Percentiles rank a stretch among this genome's conserved stretches.
Evolutionary conservation across 139 green algal species (phyloP).

Genomic region (Mesotaenium endlicherianum): DNA sequence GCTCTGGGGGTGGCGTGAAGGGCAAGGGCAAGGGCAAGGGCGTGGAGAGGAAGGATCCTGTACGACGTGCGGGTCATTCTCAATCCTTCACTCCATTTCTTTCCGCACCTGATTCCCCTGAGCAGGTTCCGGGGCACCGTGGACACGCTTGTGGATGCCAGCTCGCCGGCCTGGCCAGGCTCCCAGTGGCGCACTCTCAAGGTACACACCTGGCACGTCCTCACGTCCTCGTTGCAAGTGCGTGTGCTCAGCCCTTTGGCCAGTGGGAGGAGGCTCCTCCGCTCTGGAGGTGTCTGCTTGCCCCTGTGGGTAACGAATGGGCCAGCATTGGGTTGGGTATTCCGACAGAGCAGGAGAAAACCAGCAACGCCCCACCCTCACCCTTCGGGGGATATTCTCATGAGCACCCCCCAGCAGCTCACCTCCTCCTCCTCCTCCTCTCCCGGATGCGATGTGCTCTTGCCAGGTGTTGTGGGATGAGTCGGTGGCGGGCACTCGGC

Average conservation of each 20-base stretch:
- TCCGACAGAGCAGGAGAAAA: too few species aligned
- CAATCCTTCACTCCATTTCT: background rate
- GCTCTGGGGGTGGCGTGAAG: too few species aligned
- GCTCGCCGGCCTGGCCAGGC: background rate
- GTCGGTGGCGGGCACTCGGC: background rate
- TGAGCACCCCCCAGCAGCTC: background rate
- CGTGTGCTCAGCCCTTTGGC: background rate
- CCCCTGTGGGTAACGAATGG: too few species aligned
- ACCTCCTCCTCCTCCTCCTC: background rate
- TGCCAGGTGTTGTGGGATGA: background rate
- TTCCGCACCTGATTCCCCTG: background rate
- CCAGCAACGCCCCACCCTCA: background rate
- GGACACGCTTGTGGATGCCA: background rate
- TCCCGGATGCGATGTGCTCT: background rate
- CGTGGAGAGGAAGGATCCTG: too few species aligned
- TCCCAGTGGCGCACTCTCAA: background rate
- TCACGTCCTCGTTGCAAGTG: background rate
- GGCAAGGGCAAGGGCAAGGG: too few species aligned
- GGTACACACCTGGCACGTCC: background rate
- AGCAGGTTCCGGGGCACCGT: slow-evolving; percentile 1
- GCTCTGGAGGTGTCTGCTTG: too few species aligned
- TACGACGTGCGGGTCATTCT: too few species aligned
- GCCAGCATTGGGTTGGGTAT: too few species aligned
- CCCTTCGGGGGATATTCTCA: background rate
- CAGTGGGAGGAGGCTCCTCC: too few species aligned